Evolutionary conservation across 169 alveolate genomes (phyloP).

Genomic region (Plasmodium gonderi): DNA sequence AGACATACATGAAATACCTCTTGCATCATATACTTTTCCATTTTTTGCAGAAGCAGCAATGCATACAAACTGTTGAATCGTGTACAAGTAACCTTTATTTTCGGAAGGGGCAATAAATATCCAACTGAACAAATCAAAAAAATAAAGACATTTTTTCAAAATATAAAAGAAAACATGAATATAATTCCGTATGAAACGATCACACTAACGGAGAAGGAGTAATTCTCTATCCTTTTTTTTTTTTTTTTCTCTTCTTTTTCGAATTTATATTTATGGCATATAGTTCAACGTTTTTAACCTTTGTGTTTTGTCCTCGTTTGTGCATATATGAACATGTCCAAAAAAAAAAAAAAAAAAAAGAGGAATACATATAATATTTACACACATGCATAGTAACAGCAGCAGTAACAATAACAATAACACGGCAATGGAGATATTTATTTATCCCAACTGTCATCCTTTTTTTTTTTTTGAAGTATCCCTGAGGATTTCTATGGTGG

Average conservation of each 20-base stretch:
- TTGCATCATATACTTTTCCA: not conserved
- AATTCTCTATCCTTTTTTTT: not conserved
- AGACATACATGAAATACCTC: no score
- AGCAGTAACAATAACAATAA: no score
- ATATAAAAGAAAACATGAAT: slow-evolving; percentile 4
- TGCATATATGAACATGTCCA: not conserved
- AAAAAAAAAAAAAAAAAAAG: not conserved
- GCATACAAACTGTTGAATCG: slow-evolving; percentile 38
- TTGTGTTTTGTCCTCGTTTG: not conserved
- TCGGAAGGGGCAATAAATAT: slow-evolving; percentile 51
- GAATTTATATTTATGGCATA: not conserved
- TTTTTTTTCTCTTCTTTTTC: not conserved
- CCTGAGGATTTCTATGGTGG: slow-evolving; percentile 62
- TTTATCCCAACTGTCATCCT: not conserved
- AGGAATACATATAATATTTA: not conserved
- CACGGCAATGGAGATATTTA: no score
- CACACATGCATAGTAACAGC: not conserved
- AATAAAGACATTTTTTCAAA: slow-evolving; percentile 24
- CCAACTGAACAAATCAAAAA: not conserved
- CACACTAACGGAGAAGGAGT: slow-evolving; percentile 56
- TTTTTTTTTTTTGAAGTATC: slow-evolving; percentile 2
- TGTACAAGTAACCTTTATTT: slow-evolving; percentile 40
- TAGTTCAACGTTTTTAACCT: no score
- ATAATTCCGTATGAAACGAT: slow-evolving; percentile 15
- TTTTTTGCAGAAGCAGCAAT: slow-evolving; percentile 12